Evolutionary conservation across 2,329 filamentous ascomycete species (phyloP), one percentile per base, ranked within the genome.

Genomic region (Fusarium virguliforme): DNA sequence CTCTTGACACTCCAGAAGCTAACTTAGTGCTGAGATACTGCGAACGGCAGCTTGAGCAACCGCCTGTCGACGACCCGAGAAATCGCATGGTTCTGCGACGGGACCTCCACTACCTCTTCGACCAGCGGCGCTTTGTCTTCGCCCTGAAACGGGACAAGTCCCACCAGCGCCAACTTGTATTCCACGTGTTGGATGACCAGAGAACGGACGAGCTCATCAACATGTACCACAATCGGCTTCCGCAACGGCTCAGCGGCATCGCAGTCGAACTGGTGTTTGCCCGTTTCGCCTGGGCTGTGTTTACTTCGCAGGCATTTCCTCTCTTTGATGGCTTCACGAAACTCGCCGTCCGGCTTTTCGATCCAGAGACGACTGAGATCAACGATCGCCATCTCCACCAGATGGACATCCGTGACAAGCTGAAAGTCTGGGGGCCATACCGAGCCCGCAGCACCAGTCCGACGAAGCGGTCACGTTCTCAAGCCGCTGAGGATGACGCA

Each of bases 161-260:
- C n/a, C 8, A 40, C n/a, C 37, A 40, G 37, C 37, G n/a, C 37
- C 37, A 18, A 18, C n/a, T 18, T 18, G n/a, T 40, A 38, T 38
- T 38, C n/a, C 37, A 18, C 15, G 37, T 38, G 37, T 18, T 38
- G 37, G 37, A 38, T 38, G 37, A 38, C 37, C n/a, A 18, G 37
- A 38, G 37, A 38, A 38, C n/a, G n/a, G 37, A 18, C 37, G 37
- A 38, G n/a, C 37, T 40, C 37, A 40, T 40, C 37, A 40, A 40
- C 7, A 18, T 40, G 37, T 22, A 40, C 37, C n/a, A 40, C 8
- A 40, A 40, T 40, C 37, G 37, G 37, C 37, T 40, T 40, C 37
- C 8, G 8, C 37, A 40, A 40, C 37, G n/a, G 37, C 37, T 40
- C n/a, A 18, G 37, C 37, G 37, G 37, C 8, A 40, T 40, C 37